Evolutionary conservation across 2,329 filamentous ascomycete genomes (phyloP).

Genomic region (Plectosphaerella plurivora): DNA sequence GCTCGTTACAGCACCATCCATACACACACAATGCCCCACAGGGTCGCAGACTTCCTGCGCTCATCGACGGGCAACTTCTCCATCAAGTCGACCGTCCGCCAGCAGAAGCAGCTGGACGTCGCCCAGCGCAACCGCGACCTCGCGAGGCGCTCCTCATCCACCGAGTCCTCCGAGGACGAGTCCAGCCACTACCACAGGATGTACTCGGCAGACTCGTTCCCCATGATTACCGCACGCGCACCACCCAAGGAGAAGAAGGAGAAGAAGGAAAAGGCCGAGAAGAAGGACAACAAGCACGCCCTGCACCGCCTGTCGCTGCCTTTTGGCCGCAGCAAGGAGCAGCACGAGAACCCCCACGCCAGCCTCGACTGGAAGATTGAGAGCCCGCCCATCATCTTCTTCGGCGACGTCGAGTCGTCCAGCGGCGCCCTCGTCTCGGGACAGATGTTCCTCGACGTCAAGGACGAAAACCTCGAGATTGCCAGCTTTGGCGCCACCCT

Average conservation of each 20-base stretch:
- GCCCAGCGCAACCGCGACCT: constrained; percentile 5
- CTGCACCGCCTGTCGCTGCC: constrained; percentile 33
- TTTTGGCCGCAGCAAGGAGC: constrained; percentile 33
- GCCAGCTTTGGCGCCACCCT: constrained; percentile 66
- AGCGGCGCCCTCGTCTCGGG: constrained; percentile 83
- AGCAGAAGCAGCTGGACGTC: not conserved
- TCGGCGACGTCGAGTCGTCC: constrained; percentile 69
- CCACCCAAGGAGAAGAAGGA: constrained; percentile 6
- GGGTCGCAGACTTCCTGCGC: constrained; percentile 53
- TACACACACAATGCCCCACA: constrained; percentile 46
- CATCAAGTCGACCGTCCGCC: constrained; percentile 36
- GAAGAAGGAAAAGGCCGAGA: constrained; percentile 1
- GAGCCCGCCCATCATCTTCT: constrained; percentile 81
- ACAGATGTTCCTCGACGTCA: constrained; percentile 70
- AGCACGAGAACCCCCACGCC: constrained; percentile 31
- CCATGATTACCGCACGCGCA: not conserved
- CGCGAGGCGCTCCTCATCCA: constrained; percentile 9
- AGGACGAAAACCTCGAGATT: constrained; percentile 59
- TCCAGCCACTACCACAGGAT: constrained; percentile 11
- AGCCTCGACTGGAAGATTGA: constrained; percentile 62
- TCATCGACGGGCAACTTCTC: constrained; percentile 44
- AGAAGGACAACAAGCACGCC: constrained; percentile 28
- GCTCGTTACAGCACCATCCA: not conserved
- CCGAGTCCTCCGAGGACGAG: constrained; percentile 9
- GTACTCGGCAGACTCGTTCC: constrained; percentile 3